A percentile compares a stretch with the other conserved stretches of the same genome.
phyloP scores from a whole-genome alignment of 208 protist species.

The Acanthamoeba healyi region DNA sequence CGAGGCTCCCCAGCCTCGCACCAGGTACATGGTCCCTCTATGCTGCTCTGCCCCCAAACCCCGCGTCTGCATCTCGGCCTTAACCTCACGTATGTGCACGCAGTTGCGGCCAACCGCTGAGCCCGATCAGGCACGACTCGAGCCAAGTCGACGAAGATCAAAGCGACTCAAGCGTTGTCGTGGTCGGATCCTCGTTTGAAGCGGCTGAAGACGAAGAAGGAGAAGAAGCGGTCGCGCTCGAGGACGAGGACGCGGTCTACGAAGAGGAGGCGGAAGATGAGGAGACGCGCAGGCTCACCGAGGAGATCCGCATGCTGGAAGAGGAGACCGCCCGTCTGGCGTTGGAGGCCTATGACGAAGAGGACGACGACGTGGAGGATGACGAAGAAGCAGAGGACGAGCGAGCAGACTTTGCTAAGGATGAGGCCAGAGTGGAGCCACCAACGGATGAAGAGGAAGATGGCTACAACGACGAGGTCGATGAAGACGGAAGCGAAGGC shows the following conservation, averaged over 20 bases:
- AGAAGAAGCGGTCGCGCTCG: no score
- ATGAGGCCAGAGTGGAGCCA: no score
- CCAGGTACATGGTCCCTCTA: background rate
- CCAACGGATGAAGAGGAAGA: background rate
- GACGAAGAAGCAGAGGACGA: background rate
- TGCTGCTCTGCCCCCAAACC: background rate
- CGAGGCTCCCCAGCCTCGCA: background rate
- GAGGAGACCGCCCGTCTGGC: slow-evolving; percentile 61
- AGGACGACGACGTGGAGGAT: background rate
- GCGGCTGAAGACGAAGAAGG: no score
- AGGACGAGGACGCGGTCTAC: background rate
- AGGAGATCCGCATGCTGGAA: slow-evolving; percentile 62
- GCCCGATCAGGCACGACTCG: background rate
- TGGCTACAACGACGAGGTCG: background rate
- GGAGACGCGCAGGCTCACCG: background rate
- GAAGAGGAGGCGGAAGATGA: slow-evolving; percentile 46
- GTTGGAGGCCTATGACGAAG: background rate
- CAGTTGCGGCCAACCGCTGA: background rate
- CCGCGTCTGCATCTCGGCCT: no score
- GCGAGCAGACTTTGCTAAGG: no score
- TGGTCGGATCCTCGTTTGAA: background rate
- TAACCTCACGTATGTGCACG: background rate
- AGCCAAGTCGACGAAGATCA: background rate
- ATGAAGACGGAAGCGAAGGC: background rate
- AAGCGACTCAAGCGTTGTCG: background rate